A percentile compares a stretch with the other conserved stretches of the same genome.
Evolutionary conservation across 2,329 filamentous ascomycete genomes (phyloP).

Genomic region (Knoxdaviesia capensis): DNA sequence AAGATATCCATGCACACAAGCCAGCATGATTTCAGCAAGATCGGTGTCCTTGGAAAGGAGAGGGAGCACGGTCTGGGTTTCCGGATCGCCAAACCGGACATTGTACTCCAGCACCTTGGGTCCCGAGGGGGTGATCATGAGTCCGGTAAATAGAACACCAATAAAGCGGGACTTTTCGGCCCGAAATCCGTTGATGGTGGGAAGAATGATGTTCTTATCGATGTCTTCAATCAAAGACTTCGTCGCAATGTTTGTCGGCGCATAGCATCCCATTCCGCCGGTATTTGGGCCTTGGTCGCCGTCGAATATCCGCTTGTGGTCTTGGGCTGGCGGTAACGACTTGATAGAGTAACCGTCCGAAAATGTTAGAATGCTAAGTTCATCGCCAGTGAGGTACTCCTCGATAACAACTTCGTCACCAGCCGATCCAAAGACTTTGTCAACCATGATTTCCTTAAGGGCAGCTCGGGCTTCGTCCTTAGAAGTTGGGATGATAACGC

Average conservation of each 20-base stretch:
- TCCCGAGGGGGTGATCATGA: constrained; percentile 73
- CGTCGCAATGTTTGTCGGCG: constrained; percentile 64
- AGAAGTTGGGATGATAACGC: constrained; percentile 69
- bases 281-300: constrained; percentile 85
- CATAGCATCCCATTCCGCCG: constrained; percentile 95
- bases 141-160: constrained; percentile 68
- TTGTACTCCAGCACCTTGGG: constrained; percentile 84
- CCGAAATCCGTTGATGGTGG: constrained; percentile 76
- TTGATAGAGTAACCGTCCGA: constrained; percentile 72
- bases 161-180: constrained; percentile 55
- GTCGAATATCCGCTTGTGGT: constrained; percentile 90
- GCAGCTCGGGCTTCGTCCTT: constrained; percentile 69
- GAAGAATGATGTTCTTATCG: constrained; percentile 66
- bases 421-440: constrained; percentile 67
- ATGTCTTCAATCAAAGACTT: constrained; percentile 58
- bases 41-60: constrained; percentile 62
- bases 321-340: constrained; percentile 77
- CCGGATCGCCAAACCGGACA: constrained; percentile 79
- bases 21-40: constrained; percentile 72
- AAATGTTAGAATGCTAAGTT: constrained; percentile 81
- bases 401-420: constrained; percentile 90
- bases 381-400: constrained; percentile 78
- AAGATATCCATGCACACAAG: constrained; percentile 59
- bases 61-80: constrained; percentile 71
- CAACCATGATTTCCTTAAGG: constrained; percentile 76